Conservation (phyloP, 208 protist genomes). For the Strigomonas galati region DNA sequence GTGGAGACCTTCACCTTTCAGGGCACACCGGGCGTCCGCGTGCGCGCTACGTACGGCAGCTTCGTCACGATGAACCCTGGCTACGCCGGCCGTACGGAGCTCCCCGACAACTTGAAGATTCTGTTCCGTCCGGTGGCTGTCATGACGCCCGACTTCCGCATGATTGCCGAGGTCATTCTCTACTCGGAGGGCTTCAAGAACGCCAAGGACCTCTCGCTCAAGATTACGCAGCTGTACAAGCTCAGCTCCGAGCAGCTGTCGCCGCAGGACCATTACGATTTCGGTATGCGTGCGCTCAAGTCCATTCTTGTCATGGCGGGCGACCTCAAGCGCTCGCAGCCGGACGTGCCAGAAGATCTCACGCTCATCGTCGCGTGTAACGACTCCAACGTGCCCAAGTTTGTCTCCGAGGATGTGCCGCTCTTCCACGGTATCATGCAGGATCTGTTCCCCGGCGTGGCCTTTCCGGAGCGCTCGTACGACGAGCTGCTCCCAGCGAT, state of each 20-base stretch:
- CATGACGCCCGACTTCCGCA: slow-evolving; percentile 98
- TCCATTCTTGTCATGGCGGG: slow-evolving; percentile 98
- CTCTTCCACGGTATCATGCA: slow-evolving; percentile 98
- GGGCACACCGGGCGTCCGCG: slow-evolving; percentile 92
- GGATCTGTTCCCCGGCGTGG: slow-evolving; percentile 97
- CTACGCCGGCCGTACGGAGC: slow-evolving; percentile 98
- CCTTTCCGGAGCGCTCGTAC: slow-evolving; percentile 94
- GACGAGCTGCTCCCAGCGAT: slow-evolving; percentile 90
- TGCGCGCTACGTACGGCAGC: slow-evolving; percentile 93
- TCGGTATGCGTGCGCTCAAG: slow-evolving; percentile 98
- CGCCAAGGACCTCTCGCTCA: slow-evolving; percentile 93
- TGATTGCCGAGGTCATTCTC: slow-evolving; percentile 98
- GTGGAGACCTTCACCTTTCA: slow-evolving; percentile 92
- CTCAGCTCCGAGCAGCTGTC: slow-evolving; percentile 98
- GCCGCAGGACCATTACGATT: slow-evolving; percentile 98
- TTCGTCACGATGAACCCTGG: slow-evolving; percentile 99
- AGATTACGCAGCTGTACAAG: slow-evolving; percentile 98
- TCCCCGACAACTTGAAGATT: slow-evolving; percentile 98
- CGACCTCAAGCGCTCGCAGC: slow-evolving; percentile 95
- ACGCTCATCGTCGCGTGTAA: slow-evolving; percentile 97
- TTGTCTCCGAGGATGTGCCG: slow-evolving; percentile 97
- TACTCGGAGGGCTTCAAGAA: slow-evolving; percentile 97
- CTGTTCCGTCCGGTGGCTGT: slow-evolving; percentile 97
- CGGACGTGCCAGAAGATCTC: slow-evolving; percentile 95
- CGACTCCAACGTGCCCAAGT: slow-evolving; percentile 99